Evolutionary conservation across 2,329 filamentous ascomycete species (phyloP), one percentile per base, ranked within the genome.

Genomic region (Epicoccum sorghinum): DNA sequence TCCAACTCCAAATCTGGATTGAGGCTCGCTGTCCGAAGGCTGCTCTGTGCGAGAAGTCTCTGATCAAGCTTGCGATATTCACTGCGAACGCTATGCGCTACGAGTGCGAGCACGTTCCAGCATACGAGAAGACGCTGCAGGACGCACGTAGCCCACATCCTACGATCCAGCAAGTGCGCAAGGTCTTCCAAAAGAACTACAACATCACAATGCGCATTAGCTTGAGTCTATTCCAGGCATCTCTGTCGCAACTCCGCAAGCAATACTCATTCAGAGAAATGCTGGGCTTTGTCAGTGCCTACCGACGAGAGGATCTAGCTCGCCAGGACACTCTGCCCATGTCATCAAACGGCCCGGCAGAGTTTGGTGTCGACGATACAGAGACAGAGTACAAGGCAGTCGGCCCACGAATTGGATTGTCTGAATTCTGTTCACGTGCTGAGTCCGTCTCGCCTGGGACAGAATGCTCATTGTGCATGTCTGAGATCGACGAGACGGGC

Each of bases 331-430:
- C 8, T 1, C 12, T 44, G 5, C 44, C 51, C 10, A 22, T 36
- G 4, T 22, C 41, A 10, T 4, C 22, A 18, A 2, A 14, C 7
- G n/a, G 4, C 13, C n/a, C 24, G 3, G 14, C 27, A 10, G 39
- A 54, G 23, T 47, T 35, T 24, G 23, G 18, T 3, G n/a, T 54
- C 12, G 29, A 54, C 10, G 35, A 48, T 7, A 48, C 35, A 7
- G 51, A 54, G 24, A 23, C 12, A 3, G 51, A 54, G 35, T 54
- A 54, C 24, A 14, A 30, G 6, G 40, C 18, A 4, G 23, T 40
- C 4, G 39, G 45, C 24, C 13, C 14, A 6, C 45, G 36, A 8
- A 7, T 54, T 8, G 36, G 44, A 7, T 13, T 36, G 29, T 39
- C 14, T 8, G 24, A 12, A 2, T 49, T 48, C 14, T 54, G 51